Evolutionary conservation across 2,329 filamentous ascomycete species (phyloP).

Genomic region (Capronia epimyces): DNA sequence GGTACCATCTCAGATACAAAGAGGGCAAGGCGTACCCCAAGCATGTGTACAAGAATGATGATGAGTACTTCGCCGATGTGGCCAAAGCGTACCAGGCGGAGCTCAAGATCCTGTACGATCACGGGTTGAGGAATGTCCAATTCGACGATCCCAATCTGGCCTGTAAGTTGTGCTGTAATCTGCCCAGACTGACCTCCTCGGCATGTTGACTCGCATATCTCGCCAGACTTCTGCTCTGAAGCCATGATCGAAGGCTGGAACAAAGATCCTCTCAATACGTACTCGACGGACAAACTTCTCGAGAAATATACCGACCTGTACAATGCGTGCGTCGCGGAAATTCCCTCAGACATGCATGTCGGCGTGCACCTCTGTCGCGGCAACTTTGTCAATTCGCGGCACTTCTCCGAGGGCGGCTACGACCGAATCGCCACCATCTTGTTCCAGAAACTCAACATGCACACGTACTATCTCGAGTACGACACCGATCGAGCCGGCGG

Average conservation of each 20-base stretch:
- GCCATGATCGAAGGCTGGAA: slow-evolving; percentile 62
- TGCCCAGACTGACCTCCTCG: slow-evolving; percentile 15
- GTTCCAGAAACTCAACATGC: slow-evolving; percentile 53
- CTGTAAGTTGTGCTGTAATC: slow-evolving; percentile 44
- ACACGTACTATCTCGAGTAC: slow-evolving; percentile 61
- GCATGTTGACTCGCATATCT: too few relatives aligned
- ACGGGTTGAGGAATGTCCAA: slow-evolving; percentile 54
- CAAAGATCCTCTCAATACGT: slow-evolving; percentile 58
- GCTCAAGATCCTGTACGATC: slow-evolving; percentile 51
- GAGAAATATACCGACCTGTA: slow-evolving; percentile 66
- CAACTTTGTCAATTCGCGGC: slow-evolving; percentile 56
- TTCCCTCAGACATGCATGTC: slow-evolving; percentile 62
- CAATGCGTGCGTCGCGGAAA: slow-evolving; percentile 58
- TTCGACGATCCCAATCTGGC: slow-evolving; percentile 58
- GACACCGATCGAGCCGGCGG: slow-evolving; percentile 56
- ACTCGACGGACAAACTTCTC: slow-evolving; percentile 60
- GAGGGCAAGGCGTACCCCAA: slow-evolving; percentile 46
- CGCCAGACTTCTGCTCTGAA: slow-evolving; percentile 59
- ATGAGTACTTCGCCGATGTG: slow-evolving; percentile 55
- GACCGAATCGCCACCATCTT: slow-evolving; percentile 58
- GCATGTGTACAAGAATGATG: slow-evolving; percentile 47
- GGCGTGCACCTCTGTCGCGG: slow-evolving; percentile 63
- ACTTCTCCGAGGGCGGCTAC: slow-evolving; percentile 59
- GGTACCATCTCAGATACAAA: slow-evolving; percentile 55
- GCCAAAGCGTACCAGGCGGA: slow-evolving; percentile 56